A percentile compares a stretch with the other conserved stretches of the same genome.
phyloP scores from a whole-genome alignment of 2,329 filamentous ascomycete genomes.

The Didymella pomorum region DNA sequence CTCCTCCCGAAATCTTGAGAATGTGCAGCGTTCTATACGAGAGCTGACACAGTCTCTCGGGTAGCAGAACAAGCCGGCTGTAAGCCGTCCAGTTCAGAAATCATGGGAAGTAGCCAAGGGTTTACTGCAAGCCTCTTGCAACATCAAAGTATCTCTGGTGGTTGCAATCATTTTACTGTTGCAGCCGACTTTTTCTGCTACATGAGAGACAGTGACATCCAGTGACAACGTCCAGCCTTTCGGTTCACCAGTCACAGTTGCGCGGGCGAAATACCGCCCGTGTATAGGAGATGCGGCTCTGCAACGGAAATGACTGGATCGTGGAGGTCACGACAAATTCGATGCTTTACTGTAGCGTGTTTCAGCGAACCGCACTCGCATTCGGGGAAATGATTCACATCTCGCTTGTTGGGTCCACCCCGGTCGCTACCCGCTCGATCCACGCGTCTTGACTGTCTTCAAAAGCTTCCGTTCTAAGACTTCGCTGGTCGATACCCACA shows the following conservation, averaged over 20 bases:
- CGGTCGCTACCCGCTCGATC: slow-evolving; percentile 1
- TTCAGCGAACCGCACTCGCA: slow-evolving; percentile 9
- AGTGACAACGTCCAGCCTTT: background rate
- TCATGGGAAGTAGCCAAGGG: no score
- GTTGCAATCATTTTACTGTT: no score
- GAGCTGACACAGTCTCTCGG: background rate
- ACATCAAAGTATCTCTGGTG: no score
- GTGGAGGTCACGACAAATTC: background rate
- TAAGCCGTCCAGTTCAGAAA: no score
- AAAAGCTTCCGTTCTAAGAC: background rate
- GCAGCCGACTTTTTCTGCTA: no score
- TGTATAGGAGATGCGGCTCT: background rate
- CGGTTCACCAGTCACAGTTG: background rate
- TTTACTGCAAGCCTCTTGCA: no score
- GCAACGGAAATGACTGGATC: slow-evolving; percentile 7
- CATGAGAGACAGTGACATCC: background rate
- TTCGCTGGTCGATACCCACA: background rate
- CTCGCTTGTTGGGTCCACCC: slow-evolving; percentile 9
- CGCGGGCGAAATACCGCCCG: background rate
- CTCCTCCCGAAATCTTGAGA: background rate
- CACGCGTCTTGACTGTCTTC: slow-evolving; percentile 3
- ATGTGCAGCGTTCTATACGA: background rate
- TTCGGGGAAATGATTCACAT: slow-evolving; percentile 18
- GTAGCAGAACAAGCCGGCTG: no score
- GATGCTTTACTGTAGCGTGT: slow-evolving; percentile 8